Evolutionary conservation across 345 rosid species (phyloP), one percentile per base, ranked within the genome.

Genomic region (Physaria fendleri): DNA sequence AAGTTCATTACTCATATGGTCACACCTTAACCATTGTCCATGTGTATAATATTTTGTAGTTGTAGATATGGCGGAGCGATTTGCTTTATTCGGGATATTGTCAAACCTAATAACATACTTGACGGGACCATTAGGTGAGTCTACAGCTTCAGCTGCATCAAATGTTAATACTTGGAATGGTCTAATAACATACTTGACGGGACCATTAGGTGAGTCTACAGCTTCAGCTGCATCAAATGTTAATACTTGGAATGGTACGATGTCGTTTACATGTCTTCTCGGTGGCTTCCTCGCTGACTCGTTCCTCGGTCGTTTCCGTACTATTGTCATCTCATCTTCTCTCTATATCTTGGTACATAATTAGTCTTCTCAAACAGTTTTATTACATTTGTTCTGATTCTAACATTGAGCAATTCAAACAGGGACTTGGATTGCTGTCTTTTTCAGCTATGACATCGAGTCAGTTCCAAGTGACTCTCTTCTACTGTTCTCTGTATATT

Each of bases 261-360:
- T 77, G 3, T 64, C 78, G 64, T 65, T 86, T 40, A 55, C 80
- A 18, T 84, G 88, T 1, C 71, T 88, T 12, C 65, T 82, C 5
- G 82, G 90, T 24, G 95, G 81, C 2, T 82, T 82, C 48, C 3
- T 82, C 4, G 85, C 96, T 20, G 96, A 88, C 48, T 48, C 87
- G 2, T 85, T 59, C 48, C 84, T 81, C 1, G 93, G 90, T 51
- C 75, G 85, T 33, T 82, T 75, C 73, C 77, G 75, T 67, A 85
- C 88, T 21, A 79, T 82, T 27, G 7, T 83, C 1, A n/a, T 69
- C 39, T 62, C 90, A 18, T 83, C 86, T 46, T 45, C 61, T 20
- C 25, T 88, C 27, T 88, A 79, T 68, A 77, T 77, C 40, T 47
- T 77, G 77, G 86, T 78, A 35, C 17, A 23, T 29, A 14, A 41